These are phyloP conservation scores for Penstemon newberryi DNA, from an alignment of 257 asterid genomes.

Conservation along the genomic window DNA sequence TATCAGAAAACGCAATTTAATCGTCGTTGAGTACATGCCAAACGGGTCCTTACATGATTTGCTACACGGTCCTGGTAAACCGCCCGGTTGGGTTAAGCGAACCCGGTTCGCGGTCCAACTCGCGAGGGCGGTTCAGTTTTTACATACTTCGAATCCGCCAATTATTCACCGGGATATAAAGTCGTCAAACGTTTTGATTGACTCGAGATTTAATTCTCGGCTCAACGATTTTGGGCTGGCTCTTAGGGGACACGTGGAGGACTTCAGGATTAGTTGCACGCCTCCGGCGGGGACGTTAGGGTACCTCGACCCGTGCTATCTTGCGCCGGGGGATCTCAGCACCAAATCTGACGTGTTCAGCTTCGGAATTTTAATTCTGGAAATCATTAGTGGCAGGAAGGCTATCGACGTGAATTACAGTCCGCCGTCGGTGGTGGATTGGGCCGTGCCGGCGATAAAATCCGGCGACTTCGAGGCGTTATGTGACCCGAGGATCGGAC, in stretches of 20 bases:
- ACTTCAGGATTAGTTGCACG: conserved; percentile 56
- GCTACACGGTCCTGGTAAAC: conserved; percentile 57
- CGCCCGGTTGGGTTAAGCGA: conserved; percentile 68
- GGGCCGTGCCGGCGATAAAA: conserved; percentile 73
- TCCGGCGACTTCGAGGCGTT: conserved; percentile 48
- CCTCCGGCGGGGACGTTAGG: conserved; percentile 97
- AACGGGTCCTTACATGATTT: conserved; percentile 65
- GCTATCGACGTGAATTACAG: conserved; percentile 78
- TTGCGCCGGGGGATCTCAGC: conserved; percentile 84
- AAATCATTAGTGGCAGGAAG: conserved; percentile 74
- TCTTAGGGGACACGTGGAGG: conserved; percentile 80
- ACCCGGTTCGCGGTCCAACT: conserved; percentile 65
- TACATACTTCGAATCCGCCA: conserved; percentile 72
- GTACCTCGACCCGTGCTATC: conserved; percentile 83
- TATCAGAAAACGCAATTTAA: conserved; percentile 37
- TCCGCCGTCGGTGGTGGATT: conserved; percentile 81
- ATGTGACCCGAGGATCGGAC: conserved; percentile 59
- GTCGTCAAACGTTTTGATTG: conserved; percentile 74
- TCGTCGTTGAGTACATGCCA: conserved; percentile 87
- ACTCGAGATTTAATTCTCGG: conserved; percentile 53
- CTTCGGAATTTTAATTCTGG: conserved; percentile 71
- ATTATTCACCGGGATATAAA: conserved; percentile 81
- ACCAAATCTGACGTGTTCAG: conserved; percentile 87
- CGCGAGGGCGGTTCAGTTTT: conserved; percentile 62
- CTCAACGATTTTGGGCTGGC: conserved; percentile 84